Evolutionary conservation across 768 basidiomycete species (phyloP).

Genomic region (Suillus alpinus): DNA sequence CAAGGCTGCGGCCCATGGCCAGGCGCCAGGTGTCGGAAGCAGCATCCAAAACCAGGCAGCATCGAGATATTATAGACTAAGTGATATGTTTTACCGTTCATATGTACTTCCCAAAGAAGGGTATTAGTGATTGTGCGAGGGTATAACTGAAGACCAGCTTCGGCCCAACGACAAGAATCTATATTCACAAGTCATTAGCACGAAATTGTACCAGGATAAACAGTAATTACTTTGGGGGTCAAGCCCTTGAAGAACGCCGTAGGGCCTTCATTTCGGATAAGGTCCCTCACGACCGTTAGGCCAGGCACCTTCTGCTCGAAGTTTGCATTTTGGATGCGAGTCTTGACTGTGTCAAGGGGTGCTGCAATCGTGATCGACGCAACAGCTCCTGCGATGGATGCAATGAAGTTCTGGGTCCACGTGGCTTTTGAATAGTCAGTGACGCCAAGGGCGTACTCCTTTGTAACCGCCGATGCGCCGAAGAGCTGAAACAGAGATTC

Average conservation of each 20-base stretch:
- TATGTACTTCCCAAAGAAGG: slow-evolving; percentile 84
- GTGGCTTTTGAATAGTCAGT: slow-evolving; percentile 93
- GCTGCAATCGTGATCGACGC: slow-evolving; percentile 96
- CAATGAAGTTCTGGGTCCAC: slow-evolving; percentile 96
- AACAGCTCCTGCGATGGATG: slow-evolving; percentile 90
- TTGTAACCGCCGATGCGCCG: slow-evolving; percentile 91
- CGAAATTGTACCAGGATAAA: slow-evolving; percentile 22
- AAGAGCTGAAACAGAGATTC: slow-evolving; percentile 67
- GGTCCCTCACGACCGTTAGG: slow-evolving; percentile 75
- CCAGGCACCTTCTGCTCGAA: slow-evolving; percentile 86
- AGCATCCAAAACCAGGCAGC: neutral
- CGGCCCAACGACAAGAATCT: slow-evolving; percentile 95
- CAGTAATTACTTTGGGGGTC: slow-evolving; percentile 76
- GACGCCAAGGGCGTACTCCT: slow-evolving; percentile 89
- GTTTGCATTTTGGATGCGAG: slow-evolving; percentile 97
- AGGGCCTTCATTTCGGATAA: slow-evolving; percentile 83
- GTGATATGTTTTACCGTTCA: slow-evolving; percentile 24
- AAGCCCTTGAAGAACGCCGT: slow-evolving; percentile 93
- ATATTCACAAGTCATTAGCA: slow-evolving; percentile 30
- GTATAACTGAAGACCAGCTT: slow-evolving; percentile 99
- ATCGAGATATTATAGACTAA: neutral
- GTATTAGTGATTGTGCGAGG: slow-evolving; percentile 93
- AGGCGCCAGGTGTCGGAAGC: neutral
- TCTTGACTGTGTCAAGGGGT: slow-evolving; percentile 94
- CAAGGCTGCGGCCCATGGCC: neutral